A percentile compares a stretch with the other conserved stretches of the same genome.
These are phyloP conservation scores for Salvia hispanica DNA, from an alignment of 257 asterid genomes.

Conservation along the genomic window DNA sequence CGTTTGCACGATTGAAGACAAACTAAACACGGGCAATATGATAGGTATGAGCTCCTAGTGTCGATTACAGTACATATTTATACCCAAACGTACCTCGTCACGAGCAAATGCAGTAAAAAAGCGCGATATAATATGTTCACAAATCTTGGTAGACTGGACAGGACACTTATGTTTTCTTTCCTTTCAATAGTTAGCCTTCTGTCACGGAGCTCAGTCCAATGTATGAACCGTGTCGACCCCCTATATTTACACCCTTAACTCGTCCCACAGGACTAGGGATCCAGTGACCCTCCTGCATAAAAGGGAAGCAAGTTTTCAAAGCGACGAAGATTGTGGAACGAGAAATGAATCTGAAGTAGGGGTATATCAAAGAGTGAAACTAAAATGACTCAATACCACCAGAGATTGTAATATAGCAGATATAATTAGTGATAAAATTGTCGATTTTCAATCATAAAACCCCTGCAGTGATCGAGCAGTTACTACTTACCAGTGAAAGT, in stretches of 20 bases:
- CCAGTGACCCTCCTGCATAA: constrained; percentile 44
- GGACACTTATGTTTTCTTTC: not conserved
- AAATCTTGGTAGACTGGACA: not conserved
- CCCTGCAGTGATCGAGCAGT: constrained; percentile 9
- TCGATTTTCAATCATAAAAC: not conserved
- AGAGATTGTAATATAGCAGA: not conserved
- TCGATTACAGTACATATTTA: no score
- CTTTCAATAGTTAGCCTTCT: constrained; percentile 28
- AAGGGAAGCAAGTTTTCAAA: not conserved
- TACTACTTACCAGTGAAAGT: not conserved
- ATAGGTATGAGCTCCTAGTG: no score
- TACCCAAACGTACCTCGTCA: no score
- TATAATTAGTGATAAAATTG: constrained; percentile 4
- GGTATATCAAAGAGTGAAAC: not conserved
- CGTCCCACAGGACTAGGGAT: constrained; percentile 45
- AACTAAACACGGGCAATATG: constrained; percentile 5
- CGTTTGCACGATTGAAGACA: constrained; percentile 12
- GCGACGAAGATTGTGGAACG: not conserved
- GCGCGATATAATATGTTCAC: not conserved
- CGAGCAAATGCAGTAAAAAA: constrained; percentile 8
- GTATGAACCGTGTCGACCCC: constrained; percentile 38
- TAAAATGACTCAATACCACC: not conserved
- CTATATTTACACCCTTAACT: constrained; percentile 38
- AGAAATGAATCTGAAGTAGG: not conserved
- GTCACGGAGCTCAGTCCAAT: constrained; percentile 36